Evolutionary conservation across 768 basidiomycete genomes (phyloP).

Genomic region (Fomitopsis serialis): DNA sequence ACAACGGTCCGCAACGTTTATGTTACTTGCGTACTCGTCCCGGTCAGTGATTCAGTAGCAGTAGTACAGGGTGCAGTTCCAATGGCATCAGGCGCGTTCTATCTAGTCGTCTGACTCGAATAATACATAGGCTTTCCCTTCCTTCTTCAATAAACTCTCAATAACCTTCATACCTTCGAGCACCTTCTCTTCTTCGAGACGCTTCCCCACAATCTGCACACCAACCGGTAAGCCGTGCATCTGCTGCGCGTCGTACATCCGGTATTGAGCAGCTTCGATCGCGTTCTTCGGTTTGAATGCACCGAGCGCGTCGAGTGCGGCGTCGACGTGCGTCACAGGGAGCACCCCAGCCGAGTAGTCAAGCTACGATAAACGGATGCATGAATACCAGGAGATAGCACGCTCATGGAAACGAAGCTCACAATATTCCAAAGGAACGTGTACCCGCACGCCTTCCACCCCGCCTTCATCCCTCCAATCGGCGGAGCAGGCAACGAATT

Average conservation of each 20-base stretch:
- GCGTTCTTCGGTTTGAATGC: constrained; percentile 28
- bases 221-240: constrained; percentile 44
- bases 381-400: not conserved
- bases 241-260: constrained; percentile 34
- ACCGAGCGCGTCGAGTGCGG: constrained; percentile 26
- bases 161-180: constrained; percentile 42
- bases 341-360: constrained; percentile 43
- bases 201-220: constrained; percentile 38
- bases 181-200: constrained; percentile 45
- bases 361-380: constrained; percentile 21
- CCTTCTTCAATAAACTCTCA: constrained; percentile 17
- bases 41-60: too few species aligned
- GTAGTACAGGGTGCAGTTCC: too few species aligned
- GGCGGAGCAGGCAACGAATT: constrained; percentile 38
- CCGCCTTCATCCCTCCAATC: constrained; percentile 27
- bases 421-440: constrained; percentile 42
- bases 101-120: constrained; percentile 2
- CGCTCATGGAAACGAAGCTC: not conserved
- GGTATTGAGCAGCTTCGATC: constrained; percentile 34
- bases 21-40: too few species aligned
- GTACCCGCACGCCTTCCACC: constrained; percentile 27
- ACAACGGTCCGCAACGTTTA: too few species aligned
- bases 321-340: constrained; percentile 38
- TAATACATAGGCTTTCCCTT: constrained; percentile 16
- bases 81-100: too few species aligned